Evolutionary conservation across 305 asterid genomes (phyloP), one percentile per base, ranked within the genome.

Genomic region (Fraxinus dipetala): DNA sequence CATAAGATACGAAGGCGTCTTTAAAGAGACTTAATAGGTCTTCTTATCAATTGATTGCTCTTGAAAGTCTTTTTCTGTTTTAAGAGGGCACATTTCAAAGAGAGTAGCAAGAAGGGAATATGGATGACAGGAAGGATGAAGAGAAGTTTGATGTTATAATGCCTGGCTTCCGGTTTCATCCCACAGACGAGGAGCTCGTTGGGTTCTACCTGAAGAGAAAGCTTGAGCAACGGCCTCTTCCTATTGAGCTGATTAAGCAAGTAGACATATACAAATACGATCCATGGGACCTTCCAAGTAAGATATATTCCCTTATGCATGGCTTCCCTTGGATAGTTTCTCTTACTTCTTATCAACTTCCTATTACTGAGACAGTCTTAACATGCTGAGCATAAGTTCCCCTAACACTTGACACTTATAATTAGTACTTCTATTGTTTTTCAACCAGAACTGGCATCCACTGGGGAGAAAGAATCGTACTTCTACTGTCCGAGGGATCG

Each of bases 201-300:
- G 86, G 79, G 40, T 84, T 84, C 77, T 84, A 84, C 40, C 26
- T 84, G 43, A 77, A 20, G 45, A 75, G 84, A 35, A 84, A 84
- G 22, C 79, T 84, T 4, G 67, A 84, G 63, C 73, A 75, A 7
- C 80, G 73, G 77, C 56, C 54, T 9, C 72, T 84, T 56, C 14
- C 35, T 72, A 28, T 76, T 6, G 81, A 84, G 32, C 81, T 84
- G 74, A 80, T 84, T 65, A 84, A 4, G 61, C 75, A 80, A 24
- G 78, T 76, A 61, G 86, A 83, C 16, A 83, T 83, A 76, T 79
- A 83, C 83, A 79, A 75, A 69, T 75, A 79, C 65, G 86, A 83
- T 74, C 86, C 86, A 43, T 83, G 86, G 86, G 86, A 84, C 72
- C 86, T 84, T 80, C 86, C 86, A 1, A 80, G 86, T 84, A 80